These are phyloP conservation scores for Cucurbita pepo DNA, from an alignment of 306 rosid species.

Conservation along the genomic window DNA sequence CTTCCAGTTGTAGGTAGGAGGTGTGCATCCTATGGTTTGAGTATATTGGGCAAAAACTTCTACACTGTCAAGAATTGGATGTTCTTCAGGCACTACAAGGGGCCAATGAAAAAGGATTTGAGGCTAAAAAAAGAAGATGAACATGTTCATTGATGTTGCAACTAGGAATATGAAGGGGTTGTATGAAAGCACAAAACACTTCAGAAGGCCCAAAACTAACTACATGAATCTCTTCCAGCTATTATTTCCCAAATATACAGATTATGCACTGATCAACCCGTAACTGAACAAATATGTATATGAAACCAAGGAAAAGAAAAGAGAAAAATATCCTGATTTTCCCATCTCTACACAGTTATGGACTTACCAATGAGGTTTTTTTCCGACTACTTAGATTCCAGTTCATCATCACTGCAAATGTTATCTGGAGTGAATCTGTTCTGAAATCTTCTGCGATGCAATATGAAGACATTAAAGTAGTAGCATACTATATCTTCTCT, in stretches of 20 bases:
- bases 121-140: neutral
- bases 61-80: no score
- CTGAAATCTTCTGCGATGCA: slow-evolving; percentile 63
- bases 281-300: neutral
- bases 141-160: neutral
- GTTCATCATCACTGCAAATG: slow-evolving; percentile 62
- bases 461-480: slow-evolving; percentile 67
- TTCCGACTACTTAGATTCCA: slow-evolving; percentile 14
- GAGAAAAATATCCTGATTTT: neutral
- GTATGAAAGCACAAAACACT: neutral
- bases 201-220: neutral
- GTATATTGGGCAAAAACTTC: no score
- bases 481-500: slow-evolving; percentile 61
- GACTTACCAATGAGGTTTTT: slow-evolving; percentile 4
- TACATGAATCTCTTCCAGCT: neutral
- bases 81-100: no score
- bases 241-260: neutral
- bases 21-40: no score
- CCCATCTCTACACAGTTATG: neutral
- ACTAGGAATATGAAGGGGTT: neutral
- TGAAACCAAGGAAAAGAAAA: neutral
- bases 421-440: slow-evolving; percentile 47
- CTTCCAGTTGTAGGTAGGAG: no score
- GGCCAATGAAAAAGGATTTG: no score
- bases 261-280: neutral